Conservation (phyloP, 176 grass and related monocot species). For the Oryza glumipatula region DNA sequence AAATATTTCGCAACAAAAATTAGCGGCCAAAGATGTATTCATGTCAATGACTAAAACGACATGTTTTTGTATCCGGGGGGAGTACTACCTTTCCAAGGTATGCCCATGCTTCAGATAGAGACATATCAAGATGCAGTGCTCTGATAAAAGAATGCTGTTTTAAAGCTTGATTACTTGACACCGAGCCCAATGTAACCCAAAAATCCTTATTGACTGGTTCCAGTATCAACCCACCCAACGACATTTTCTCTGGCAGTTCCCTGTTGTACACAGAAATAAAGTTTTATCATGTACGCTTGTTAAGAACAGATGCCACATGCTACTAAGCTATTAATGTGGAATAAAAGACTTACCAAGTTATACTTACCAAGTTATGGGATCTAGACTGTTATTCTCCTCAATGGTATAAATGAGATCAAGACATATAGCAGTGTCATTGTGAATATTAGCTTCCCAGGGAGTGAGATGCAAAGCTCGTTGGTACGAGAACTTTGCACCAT, state of each 20-base stretch:
- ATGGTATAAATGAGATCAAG: slow-evolving; percentile 74
- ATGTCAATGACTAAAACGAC: neutral
- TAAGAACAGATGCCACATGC: slow-evolving; percentile 9
- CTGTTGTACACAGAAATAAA: slow-evolving; percentile 55
- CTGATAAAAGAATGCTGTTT: slow-evolving; percentile 94
- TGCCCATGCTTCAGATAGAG: slow-evolving; percentile 86
- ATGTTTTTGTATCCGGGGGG: neutral
- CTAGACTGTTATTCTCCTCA: slow-evolving; percentile 37
- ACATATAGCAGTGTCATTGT: slow-evolving; percentile 77
- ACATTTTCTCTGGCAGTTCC: slow-evolving; percentile 86
- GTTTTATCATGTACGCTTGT: slow-evolving; percentile 46
- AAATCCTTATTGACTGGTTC: slow-evolving; percentile 86
- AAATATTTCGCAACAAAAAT: neutral
- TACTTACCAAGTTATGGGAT: slow-evolving; percentile 67
- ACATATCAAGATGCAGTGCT: slow-evolving; percentile 78
- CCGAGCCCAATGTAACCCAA: slow-evolving; percentile 83
- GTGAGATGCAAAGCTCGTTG: slow-evolving; percentile 68
- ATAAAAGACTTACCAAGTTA: slow-evolving; percentile 64
- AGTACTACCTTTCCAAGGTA: slow-evolving; percentile 83
- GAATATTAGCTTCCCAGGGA: slow-evolving; percentile 96
- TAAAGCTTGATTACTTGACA: slow-evolving; percentile 72
- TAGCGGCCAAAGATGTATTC: neutral
- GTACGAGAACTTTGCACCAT: slow-evolving; percentile 77
- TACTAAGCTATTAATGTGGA: neutral
- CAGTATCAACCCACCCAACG: slow-evolving; percentile 75